Evolutionary conservation across 2,329 filamentous ascomycete species (phyloP).

Genomic region (Microdochium bolleyi): DNA sequence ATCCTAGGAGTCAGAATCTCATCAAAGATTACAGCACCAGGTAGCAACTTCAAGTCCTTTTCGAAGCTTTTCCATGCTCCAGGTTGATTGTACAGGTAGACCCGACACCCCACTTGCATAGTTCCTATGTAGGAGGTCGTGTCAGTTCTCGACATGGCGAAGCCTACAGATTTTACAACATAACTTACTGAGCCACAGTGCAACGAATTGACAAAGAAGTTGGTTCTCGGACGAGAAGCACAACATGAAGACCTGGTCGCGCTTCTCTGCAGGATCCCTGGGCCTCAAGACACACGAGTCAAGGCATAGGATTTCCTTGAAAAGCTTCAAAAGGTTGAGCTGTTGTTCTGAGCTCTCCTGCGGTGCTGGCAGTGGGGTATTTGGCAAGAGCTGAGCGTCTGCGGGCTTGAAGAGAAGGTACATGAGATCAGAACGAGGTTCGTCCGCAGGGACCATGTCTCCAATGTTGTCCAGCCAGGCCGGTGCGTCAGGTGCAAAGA

Average conservation of each 20-base stretch:
- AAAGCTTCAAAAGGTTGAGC: slow-evolving; percentile 7
- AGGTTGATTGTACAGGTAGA: slow-evolving; percentile 14
- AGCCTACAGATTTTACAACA: too few relatives aligned
- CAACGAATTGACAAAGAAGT: slow-evolving; percentile 12
- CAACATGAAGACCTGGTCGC: slow-evolving; percentile 19
- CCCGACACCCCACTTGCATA: slow-evolving; percentile 15
- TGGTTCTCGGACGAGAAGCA: slow-evolving; percentile 13
- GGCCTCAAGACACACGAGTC: slow-evolving; percentile 12
- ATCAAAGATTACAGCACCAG: slow-evolving; percentile 20
- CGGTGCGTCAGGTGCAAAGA: background rate
- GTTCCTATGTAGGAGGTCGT: slow-evolving; percentile 7
- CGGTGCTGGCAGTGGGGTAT: background rate
- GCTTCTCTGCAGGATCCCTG: slow-evolving; percentile 9
- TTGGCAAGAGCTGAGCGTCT: background rate
- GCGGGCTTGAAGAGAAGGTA: background rate
- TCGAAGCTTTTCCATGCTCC: slow-evolving; percentile 17
- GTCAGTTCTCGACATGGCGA: too few relatives aligned
- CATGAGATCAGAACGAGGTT: background rate
- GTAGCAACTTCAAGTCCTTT: slow-evolving; percentile 9
- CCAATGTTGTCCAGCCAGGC: background rate
- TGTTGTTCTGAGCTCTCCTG: background rate
- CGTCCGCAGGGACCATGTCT: background rate
- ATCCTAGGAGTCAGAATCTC: slow-evolving; percentile 14
- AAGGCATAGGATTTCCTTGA: slow-evolving; percentile 11
- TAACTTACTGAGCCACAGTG: slow-evolving; percentile 21